Conservation (phyloP, 1,284 basidiomycete genomes). For the Ustilago hordei region DNA sequence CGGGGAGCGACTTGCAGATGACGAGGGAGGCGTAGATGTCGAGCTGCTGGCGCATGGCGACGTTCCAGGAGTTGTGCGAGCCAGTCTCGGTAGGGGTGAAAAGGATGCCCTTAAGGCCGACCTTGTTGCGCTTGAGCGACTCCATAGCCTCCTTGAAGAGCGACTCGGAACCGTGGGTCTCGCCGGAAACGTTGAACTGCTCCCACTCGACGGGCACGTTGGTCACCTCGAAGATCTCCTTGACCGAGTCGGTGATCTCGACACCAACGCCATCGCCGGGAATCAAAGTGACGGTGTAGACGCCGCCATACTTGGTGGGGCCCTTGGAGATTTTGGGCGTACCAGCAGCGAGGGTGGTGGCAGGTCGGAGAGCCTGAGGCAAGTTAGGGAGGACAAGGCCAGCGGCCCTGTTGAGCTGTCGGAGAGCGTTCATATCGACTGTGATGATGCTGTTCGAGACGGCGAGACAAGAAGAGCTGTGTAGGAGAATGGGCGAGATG, state of each 20-base stretch:
- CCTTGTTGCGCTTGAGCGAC: constrained; percentile 95
- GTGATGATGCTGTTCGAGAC: constrained; percentile 28
- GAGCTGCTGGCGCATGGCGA: constrained; percentile 98
- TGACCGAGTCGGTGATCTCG: constrained; percentile 97
- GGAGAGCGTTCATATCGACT: constrained; percentile 49
- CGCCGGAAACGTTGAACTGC: constrained; percentile 96
- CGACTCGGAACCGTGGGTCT: constrained; percentile 91
- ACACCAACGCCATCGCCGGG: constrained; percentile 77
- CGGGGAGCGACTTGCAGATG: constrained; percentile 97
- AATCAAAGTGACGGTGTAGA: constrained; percentile 72
- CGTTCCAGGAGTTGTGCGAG: constrained; percentile 99
- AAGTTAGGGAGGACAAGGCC: constrained; percentile 49
- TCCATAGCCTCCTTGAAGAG: constrained; percentile 94
- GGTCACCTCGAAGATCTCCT: constrained; percentile 96
- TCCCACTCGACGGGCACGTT: constrained; percentile 99
- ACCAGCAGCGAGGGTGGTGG: constrained; percentile 83
- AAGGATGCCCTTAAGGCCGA: constrained; percentile 98
- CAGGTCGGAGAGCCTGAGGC: constrained; percentile 68
- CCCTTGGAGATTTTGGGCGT: constrained; percentile 81
- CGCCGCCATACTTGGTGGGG: constrained; percentile 93
- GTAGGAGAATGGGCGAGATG: constrained; percentile 27
- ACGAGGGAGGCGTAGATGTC: constrained; percentile 99
- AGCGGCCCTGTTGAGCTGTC: constrained; percentile 52
- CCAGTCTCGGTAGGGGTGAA: constrained; percentile 97
- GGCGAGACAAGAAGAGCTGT: constrained; percentile 13